phyloP scores from a whole-genome alignment of 805 yeast species.

The Sugiyamaella smithiae region DNA sequence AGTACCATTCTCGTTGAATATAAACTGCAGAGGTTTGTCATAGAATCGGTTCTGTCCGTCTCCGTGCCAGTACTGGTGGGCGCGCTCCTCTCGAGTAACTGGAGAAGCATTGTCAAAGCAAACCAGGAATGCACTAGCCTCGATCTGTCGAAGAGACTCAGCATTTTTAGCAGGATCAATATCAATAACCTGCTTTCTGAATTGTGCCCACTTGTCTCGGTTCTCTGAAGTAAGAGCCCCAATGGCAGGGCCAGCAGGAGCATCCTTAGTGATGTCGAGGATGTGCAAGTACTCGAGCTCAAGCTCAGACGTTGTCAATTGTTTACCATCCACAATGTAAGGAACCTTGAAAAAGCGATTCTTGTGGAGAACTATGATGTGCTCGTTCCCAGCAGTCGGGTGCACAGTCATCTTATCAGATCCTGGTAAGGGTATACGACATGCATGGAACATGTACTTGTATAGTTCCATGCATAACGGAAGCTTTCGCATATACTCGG shows the following conservation, averaged over 20 bases:
- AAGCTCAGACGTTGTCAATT: conserved; percentile 39
- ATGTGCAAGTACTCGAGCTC: conserved; percentile 58
- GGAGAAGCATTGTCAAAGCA: conserved; percentile 76
- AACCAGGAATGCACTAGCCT: conserved; percentile 73
- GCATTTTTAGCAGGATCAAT: conserved; percentile 55
- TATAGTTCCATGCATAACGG: conserved; percentile 97
- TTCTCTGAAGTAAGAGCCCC: conserved; percentile 82
- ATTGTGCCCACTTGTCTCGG: conserved; percentile 74
- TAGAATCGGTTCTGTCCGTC: conserved; percentile 85
- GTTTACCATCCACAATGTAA: conserved; percentile 35
- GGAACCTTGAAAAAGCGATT: conserved; percentile 77
- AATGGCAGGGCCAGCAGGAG: conserved; percentile 50
- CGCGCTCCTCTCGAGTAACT: conserved; percentile 74
- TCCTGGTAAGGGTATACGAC: conserved; percentile 51
- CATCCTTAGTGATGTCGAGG: conserved; percentile 41
- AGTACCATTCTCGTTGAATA: conserved; percentile 75
- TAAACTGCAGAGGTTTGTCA: conserved; percentile 87
- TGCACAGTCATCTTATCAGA: conserved; percentile 47
- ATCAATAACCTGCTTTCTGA: conserved; percentile 54
- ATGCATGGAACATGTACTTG: conserved; percentile 85
- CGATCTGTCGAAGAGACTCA: conserved; percentile 61
- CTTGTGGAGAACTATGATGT: conserved; percentile 67
- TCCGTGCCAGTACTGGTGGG: conserved; percentile 93
- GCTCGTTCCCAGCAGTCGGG: conserved; percentile 51
- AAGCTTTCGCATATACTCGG: conserved; percentile 69